Evolutionary conservation across 2,329 filamentous ascomycete species (phyloP).

Genomic region (Fusarium sp.): DNA sequence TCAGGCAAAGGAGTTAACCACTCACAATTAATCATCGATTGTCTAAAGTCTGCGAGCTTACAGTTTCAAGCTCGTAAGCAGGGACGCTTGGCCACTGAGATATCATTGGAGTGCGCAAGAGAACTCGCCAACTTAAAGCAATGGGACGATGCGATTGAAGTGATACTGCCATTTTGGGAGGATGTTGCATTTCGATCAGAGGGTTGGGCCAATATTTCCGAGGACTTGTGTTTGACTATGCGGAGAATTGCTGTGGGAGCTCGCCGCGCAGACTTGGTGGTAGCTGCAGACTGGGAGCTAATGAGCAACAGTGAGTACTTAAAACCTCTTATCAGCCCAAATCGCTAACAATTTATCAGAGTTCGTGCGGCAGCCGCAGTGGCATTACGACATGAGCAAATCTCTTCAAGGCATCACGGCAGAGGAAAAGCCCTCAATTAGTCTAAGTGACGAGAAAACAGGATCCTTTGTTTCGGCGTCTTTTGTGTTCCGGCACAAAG

Average conservation of each 20-base stretch:
- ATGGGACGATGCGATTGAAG: conserved; percentile 67
- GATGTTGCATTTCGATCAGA: conserved; percentile 68
- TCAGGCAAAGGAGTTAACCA: conserved; percentile 67
- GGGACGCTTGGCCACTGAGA: conserved; percentile 65
- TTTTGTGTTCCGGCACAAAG: conserved; percentile 70
- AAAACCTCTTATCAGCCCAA: too few species aligned
- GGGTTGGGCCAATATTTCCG: conserved; percentile 70
- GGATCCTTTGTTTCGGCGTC: conserved; percentile 67
- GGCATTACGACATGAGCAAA: conserved; percentile 72
- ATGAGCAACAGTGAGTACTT: conserved; percentile 66
- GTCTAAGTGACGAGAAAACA: conserved; percentile 64
- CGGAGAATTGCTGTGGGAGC: conserved; percentile 67
- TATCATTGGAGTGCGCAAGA: conserved; percentile 68
- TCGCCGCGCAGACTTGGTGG: conserved; percentile 67
- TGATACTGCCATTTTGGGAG: conserved; percentile 70
- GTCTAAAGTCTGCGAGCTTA: conserved; percentile 62
- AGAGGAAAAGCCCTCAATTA: conserved; percentile 62
- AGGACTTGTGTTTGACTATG: conserved; percentile 73
- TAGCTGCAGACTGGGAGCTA: conserved; percentile 76
- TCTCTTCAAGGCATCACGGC: conserved; percentile 65
- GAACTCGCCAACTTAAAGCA: conserved; percentile 65
- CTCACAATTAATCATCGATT: conserved; percentile 66
- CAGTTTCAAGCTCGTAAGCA: conserved; percentile 70
- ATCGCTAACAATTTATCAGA: conserved; percentile 53
- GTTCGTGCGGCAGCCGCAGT: conserved; percentile 67